These are phyloP conservation scores for Trichoderma parareesei DNA, from an alignment of 495 filamentous ascomycete species.

Conservation along the genomic window DNA sequence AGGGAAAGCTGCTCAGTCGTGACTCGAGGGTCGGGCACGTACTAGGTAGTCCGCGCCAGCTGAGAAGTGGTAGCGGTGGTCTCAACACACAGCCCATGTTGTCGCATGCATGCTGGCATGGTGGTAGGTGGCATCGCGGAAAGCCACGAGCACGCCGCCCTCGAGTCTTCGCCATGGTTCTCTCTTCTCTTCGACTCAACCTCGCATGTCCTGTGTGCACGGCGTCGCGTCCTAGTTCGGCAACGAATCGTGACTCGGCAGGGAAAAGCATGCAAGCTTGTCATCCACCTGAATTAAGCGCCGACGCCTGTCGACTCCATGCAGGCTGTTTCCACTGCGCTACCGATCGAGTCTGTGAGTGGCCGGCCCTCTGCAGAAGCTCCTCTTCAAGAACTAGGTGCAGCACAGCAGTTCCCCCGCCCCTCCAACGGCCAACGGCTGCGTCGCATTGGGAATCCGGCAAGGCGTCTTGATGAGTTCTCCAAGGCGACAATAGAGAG, in stretches of 20 bases:
- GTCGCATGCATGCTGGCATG: not conserved
- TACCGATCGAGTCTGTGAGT: constrained; percentile 10
- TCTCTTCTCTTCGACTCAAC: not conserved
- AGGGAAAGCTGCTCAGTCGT: too few species aligned
- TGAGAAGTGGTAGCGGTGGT: not conserved
- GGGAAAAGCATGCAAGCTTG: constrained; percentile 6
- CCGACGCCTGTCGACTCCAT: constrained; percentile 13
- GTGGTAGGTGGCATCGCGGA: not conserved
- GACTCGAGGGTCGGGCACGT: not conserved
- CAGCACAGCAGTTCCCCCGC: constrained; percentile 8
- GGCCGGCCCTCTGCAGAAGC: not conserved
- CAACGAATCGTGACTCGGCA: constrained; percentile 8
- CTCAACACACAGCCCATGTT: not conserved
- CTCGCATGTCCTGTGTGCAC: not conserved
- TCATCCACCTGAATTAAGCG: constrained; percentile 14
- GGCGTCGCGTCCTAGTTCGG: not conserved
- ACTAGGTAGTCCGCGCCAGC: too few species aligned
- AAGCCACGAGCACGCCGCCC: not conserved
- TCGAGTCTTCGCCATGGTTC: not conserved
- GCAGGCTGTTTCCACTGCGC: not conserved
- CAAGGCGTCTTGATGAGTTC: not conserved
- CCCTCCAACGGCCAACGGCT: not conserved
- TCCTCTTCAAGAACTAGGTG: constrained; percentile 7
- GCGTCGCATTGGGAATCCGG: not conserved
- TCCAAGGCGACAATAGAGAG: not conserved